phyloP scores from a whole-genome alignment of 192 early-diverging fungal genomes.

The Thamnidium elegans region DNA sequence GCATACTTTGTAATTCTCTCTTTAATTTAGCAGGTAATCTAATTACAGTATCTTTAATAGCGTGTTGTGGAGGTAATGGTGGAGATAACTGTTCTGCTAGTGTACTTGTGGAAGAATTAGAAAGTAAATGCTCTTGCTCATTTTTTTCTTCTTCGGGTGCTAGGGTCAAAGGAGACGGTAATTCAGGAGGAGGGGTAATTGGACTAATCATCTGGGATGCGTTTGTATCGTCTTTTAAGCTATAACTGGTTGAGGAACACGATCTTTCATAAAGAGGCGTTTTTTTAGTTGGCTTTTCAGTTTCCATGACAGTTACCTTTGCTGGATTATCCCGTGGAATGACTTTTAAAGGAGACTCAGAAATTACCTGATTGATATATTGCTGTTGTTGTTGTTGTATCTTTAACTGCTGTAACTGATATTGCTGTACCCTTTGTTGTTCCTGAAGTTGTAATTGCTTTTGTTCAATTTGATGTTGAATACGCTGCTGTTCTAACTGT shows the following conservation, averaged over 20 bases:
- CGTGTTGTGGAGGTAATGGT: not conserved
- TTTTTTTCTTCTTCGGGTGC: too few species aligned
- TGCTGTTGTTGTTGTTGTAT: not conserved
- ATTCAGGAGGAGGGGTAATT: conserved; percentile 12
- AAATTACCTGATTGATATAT: not conserved
- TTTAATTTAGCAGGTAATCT: conserved; percentile 8
- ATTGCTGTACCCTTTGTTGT: not conserved
- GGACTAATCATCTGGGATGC: not conserved
- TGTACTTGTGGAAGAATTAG: too few species aligned
- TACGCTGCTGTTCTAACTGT: not conserved
- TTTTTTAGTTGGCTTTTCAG: not conserved
- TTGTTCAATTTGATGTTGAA: not conserved
- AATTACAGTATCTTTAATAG: not conserved
- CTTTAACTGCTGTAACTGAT: not conserved
- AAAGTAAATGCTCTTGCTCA: too few species aligned
- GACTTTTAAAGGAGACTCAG: not conserved
- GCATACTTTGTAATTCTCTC: conserved; percentile 14
- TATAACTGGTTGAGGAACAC: not conserved
- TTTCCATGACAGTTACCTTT: too few species aligned
- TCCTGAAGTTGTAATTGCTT: not conserved
- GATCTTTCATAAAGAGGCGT: conserved; percentile 11
- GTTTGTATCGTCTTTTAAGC: not conserved
- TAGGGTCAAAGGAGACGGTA: not conserved
- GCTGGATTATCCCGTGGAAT: not conserved
- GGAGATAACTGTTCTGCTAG: not conserved